phyloP scores from a whole-genome alignment of 1,139 yeast species.

The Pichia sp. region DNA sequence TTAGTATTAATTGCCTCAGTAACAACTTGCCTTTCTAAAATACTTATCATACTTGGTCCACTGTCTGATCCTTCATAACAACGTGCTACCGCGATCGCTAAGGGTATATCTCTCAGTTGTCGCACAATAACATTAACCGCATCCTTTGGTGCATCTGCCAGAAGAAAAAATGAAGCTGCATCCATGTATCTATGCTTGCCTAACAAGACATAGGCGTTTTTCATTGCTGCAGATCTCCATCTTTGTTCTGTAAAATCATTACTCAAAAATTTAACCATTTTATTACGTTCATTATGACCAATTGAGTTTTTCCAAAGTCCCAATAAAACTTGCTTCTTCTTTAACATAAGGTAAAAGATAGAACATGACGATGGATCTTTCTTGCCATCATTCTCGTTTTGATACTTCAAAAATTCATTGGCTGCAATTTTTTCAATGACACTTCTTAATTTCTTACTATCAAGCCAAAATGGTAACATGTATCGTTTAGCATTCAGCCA shows the following conservation, averaged over 20 bases:
- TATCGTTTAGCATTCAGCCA: slow-evolving; percentile 60
- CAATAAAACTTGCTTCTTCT: slow-evolving; percentile 66
- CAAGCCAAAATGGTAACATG: slow-evolving; percentile 73
- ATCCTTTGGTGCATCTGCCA: slow-evolving; percentile 75
- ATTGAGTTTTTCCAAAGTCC: slow-evolving; percentile 80
- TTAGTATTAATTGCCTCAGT: slow-evolving; percentile 56
- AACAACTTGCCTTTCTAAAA: slow-evolving; percentile 49
- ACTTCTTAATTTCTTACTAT: slow-evolving; percentile 41
- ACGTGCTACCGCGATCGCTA: slow-evolving; percentile 79
- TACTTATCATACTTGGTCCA: slow-evolving; percentile 42
- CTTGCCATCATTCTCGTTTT: slow-evolving; percentile 30
- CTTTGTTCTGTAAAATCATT: slow-evolving; percentile 70
- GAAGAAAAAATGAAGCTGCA: slow-evolving; percentile 83
- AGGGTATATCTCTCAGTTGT: slow-evolving; percentile 58
- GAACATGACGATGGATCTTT: slow-evolving; percentile 75
- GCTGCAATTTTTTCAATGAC: slow-evolving; percentile 65
- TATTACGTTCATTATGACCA: slow-evolving; percentile 74
- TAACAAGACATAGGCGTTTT: slow-evolving; percentile 84
- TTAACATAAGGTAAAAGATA: slow-evolving; percentile 69
- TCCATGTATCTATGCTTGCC: slow-evolving; percentile 84
- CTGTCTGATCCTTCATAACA: slow-evolving; percentile 55
- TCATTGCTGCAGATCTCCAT: slow-evolving; percentile 84
- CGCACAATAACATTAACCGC: slow-evolving; percentile 66
- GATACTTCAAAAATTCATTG: slow-evolving; percentile 44
- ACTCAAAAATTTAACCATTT: slow-evolving; percentile 67